Evolutionary conservation across 2,329 filamentous ascomycete genomes (phyloP).

Genomic region (Aspergillus pseudonomiae): DNA sequence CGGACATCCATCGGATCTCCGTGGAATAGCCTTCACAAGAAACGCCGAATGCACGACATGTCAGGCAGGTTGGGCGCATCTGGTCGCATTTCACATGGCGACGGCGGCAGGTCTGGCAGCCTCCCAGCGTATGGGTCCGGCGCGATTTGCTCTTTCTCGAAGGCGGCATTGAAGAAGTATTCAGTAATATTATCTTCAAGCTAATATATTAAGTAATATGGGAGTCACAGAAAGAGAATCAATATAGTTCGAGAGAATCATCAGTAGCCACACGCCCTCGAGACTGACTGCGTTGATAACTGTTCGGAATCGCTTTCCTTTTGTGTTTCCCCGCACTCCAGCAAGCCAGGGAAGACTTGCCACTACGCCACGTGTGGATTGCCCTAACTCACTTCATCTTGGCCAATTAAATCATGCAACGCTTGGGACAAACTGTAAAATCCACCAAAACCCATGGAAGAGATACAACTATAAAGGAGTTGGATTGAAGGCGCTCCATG

Average conservation of each 20-base stretch:
- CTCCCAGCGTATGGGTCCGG: constrained; percentile 36
- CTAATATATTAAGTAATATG: not conserved
- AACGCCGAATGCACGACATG: constrained; percentile 31
- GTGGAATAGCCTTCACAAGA: constrained; percentile 35
- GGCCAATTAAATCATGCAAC: too few species aligned
- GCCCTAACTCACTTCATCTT: too few species aligned
- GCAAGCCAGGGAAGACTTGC: too few species aligned
- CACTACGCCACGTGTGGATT: too few species aligned
- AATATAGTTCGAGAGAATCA: not conserved
- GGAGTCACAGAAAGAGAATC: not conserved
- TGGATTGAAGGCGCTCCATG: too few species aligned
- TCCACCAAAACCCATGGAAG: too few species aligned
- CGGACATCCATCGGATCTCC: constrained; percentile 34
- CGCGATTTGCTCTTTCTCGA: constrained; percentile 17
- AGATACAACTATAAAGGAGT: too few species aligned
- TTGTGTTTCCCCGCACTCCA: not conserved
- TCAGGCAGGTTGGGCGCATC: constrained; percentile 35
- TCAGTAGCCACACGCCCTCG: not conserved
- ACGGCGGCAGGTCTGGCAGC: constrained; percentile 38
- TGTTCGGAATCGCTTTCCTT: constrained; percentile 21
- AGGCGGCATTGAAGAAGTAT: not conserved
- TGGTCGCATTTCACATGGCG: constrained; percentile 44
- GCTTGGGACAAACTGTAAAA: too few species aligned
- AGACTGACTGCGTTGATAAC: not conserved
- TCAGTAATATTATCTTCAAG: not conserved